A percentile compares a stretch with the other conserved stretches of the same genome.
Conservation (phyloP, 441 rosid genomes). For the Adansonia gregorii region DNA sequence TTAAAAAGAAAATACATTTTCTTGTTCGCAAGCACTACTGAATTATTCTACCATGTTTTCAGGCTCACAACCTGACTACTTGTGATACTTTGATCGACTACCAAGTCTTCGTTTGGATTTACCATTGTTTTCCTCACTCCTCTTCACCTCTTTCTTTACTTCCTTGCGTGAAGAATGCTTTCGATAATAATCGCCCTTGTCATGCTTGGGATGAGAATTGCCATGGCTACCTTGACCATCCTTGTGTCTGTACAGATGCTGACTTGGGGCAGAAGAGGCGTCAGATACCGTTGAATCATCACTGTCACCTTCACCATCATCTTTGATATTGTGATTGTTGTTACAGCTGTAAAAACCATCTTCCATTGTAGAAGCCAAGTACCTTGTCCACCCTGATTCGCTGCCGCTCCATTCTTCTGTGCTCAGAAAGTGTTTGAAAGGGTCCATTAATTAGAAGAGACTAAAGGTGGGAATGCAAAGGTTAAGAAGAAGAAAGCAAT, state of each 20-base stretch:
- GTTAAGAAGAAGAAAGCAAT: not conserved
- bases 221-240: constrained; percentile 22
- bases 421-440: constrained; percentile 35
- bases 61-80: constrained; percentile 25
- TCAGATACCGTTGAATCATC: constrained; percentile 92
- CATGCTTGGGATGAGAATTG: constrained; percentile 25
- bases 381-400: constrained; percentile 93
- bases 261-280: constrained; percentile 73
- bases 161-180: constrained; percentile 40
- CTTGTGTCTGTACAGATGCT: constrained; percentile 37
- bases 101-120: constrained; percentile 27
- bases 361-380: constrained; percentile 68
- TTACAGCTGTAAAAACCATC: constrained; percentile 48
- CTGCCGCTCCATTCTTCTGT: constrained; percentile 84
- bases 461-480: not conserved
- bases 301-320: constrained; percentile 48
- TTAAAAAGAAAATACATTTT: constrained; percentile 3
- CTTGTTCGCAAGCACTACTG: too few species aligned
- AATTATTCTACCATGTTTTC: not conserved
- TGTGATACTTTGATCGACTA: constrained; percentile 33
- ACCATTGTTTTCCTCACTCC: constrained; percentile 33
- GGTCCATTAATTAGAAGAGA: constrained; percentile 40
- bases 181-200: constrained; percentile 30
- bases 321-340: constrained; percentile 26
- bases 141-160: constrained; percentile 47